Percentiles rank a stretch among this genome's conserved stretches.
phyloP scores from a whole-genome alignment of 208 protist species.

The Leishmania amazonensis region DNA sequence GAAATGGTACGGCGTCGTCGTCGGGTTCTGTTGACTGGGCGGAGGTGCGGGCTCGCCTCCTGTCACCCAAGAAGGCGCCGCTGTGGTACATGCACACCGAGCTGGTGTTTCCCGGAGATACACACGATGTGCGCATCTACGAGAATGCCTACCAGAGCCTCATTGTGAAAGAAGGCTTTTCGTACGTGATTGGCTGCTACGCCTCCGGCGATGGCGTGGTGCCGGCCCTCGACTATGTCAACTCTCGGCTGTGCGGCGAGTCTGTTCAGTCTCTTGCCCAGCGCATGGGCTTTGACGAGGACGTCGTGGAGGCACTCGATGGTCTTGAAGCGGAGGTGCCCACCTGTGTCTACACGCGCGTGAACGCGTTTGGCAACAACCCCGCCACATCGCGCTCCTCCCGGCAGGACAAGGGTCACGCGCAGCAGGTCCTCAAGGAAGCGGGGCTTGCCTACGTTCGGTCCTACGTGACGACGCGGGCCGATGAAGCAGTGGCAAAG shows the following conservation, averaged over 20 bases:
- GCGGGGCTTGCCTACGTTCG: conserved; percentile 68
- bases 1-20: background rate
- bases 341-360: conserved; percentile 7
- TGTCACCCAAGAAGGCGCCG: conserved; percentile 15
- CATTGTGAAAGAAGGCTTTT: conserved; percentile 53
- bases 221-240: conserved; percentile 72
- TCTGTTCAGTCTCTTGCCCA: conserved; percentile 28
- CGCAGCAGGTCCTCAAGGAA: conserved; percentile 56
- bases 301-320: conserved; percentile 10
- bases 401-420: conserved; percentile 70
- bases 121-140: conserved; percentile 9
- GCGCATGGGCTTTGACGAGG: conserved; percentile 11
- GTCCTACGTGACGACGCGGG: conserved; percentile 37
- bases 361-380: conserved; percentile 65
- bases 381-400: conserved; percentile 49
- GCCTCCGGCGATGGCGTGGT: conserved; percentile 56
- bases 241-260: conserved; percentile 38
- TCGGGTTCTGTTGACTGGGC: conserved; percentile 25
- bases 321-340: conserved; percentile 5
- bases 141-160: conserved; percentile 58
- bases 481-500: conserved; percentile 31
- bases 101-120: conserved; percentile 13
- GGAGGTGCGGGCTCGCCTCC: conserved; percentile 18
- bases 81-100: conserved; percentile 22
- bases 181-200: conserved; percentile 65